A percentile compares a stretch with the other conserved stretches of the same genome.
These are phyloP conservation scores for Colletotrichum sp. DNA, from an alignment of 2,329 filamentous ascomycete species.

Conservation along the genomic window DNA sequence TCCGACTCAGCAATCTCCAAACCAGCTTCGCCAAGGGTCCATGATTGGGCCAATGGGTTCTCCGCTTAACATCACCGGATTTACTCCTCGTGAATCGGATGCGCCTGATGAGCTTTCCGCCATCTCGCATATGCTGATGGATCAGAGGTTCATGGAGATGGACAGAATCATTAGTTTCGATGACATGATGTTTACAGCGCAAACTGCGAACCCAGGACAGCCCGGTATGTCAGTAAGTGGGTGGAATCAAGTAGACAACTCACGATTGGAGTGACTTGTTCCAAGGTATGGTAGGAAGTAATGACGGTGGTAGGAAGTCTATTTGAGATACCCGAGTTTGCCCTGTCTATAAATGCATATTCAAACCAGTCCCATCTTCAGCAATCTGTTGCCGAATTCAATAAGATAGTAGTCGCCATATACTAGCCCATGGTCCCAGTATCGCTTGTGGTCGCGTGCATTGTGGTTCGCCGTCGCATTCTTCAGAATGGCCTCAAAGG, in stretches of 20 bases:
- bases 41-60: conserved; percentile 6
- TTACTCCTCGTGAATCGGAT: background rate
- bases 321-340: conserved; percentile 1
- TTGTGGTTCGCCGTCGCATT: conserved; percentile 41
- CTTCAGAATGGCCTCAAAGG: conserved; percentile 36
- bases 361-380: conserved; percentile 34
- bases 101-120: conserved; percentile 28
- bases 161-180: conserved; percentile 40
- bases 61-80: background rate
- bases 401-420: conserved; percentile 56
- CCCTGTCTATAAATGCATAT: background rate
- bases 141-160: conserved; percentile 35
- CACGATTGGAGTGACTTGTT: background rate
- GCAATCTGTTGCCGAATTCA: conserved; percentile 49
- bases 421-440: conserved; percentile 46
- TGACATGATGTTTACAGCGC: conserved; percentile 35
- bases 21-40: background rate
- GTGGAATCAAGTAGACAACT: conserved; percentile 4
- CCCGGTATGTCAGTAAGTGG: background rate
- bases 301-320: background rate
- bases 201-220: background rate
- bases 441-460: conserved; percentile 31
- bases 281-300: background rate
- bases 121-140: conserved; percentile 35
- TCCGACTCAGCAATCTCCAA: background rate